A percentile compares a stretch with the other conserved stretches of the same genome.
Conservation (phyloP, 2,329 filamentous ascomycete species). For the Stenocarpella maydis region DNA sequence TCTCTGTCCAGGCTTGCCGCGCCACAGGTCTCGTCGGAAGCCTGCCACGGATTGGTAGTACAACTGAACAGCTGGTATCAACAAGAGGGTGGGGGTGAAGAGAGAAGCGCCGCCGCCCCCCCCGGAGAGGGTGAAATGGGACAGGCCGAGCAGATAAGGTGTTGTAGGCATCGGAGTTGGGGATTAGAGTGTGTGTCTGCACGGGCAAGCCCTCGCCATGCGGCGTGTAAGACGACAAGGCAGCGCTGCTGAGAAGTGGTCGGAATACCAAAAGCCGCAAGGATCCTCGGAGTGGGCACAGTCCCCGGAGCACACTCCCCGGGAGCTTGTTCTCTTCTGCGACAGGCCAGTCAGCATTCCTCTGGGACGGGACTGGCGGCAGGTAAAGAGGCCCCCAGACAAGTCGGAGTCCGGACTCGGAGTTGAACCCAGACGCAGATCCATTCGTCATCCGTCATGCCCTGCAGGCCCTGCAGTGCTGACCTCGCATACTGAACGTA, state of each 20-base stretch:
- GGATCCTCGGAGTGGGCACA: background rate
- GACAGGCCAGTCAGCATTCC: background rate
- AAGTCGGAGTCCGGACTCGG: conserved; percentile 14
- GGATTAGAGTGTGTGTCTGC: background rate
- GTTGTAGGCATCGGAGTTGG: background rate
- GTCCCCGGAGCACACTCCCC: background rate
- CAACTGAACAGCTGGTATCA: background rate
- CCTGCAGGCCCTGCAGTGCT: conserved; percentile 2
- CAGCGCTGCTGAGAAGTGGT: background rate
- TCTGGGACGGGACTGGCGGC: background rate
- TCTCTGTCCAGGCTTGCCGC: background rate
- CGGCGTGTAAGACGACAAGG: no score
- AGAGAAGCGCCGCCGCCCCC: background rate
- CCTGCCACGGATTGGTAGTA: background rate
- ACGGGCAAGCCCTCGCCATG: background rate
- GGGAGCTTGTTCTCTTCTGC: background rate
- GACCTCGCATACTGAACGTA: background rate
- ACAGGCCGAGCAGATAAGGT: background rate
- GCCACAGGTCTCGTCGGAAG: background rate
- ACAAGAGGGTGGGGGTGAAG: background rate
- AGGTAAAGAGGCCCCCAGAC: background rate
- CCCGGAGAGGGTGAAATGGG: background rate
- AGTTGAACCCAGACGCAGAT: background rate
- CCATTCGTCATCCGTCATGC: background rate
- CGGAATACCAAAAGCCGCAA: background rate